phyloP scores from a whole-genome alignment of 306 rosid genomes.

The apple (Malus domestica) region ASM211411v1 NC_041804.1:4749001-4749500 shows the following conservation, averaged over 20 bases:
- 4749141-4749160: constrained; percentile 15
- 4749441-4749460: constrained; percentile 86
- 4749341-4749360: constrained; percentile 13
- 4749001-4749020: too few species aligned
- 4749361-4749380: constrained; percentile 21
- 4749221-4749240: constrained; percentile 98
- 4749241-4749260: constrained; percentile 85
- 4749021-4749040: background rate
- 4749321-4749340: background rate
- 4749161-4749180: constrained; percentile 4
- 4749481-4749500: constrained; percentile 49
- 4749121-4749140: constrained; percentile 99
- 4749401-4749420: constrained; percentile 85
- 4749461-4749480: constrained; percentile 77
- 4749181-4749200: constrained; percentile 20
- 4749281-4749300: constrained; percentile 97
- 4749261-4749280: constrained; percentile 97
- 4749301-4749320: constrained; percentile 47
- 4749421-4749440: constrained; percentile 81
- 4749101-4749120: constrained; percentile 98
- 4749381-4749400: constrained; percentile 74
- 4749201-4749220: constrained; percentile 67
- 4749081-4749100: constrained; percentile 91
- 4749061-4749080: constrained; percentile 90
- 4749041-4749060: constrained; percentile 8